Base-by-base conservation (phyloP, 805 yeast species). In the Pichia kluyveri region DNA sequence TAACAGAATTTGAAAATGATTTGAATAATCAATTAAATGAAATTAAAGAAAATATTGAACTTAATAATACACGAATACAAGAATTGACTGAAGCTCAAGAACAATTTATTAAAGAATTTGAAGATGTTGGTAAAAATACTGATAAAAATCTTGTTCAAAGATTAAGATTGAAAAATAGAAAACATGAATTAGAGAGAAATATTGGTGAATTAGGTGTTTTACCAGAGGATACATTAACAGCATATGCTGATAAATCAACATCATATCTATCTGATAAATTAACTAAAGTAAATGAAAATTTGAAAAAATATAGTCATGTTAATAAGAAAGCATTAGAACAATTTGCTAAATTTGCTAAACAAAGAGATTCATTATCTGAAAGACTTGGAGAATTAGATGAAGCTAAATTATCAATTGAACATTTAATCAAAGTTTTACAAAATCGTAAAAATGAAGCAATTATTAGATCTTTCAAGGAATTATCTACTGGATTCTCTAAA, bases 241-340 rank as follows among this genome's bases (percentile, higher is more conserved):
- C 66, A 1, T 77, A 71, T 56, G 73, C 71, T 36, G 61, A 66
- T 36, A 50, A 47, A 7, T 39, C 58, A 6, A 77, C 87, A 11
- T 79, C 77, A 38, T 70, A 73, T 8, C 63, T 90, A 32, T 63
- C 86, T 43, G 57, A 62, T 15, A 68, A 73, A 46, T 69, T 88
- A 51, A 80, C 77, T 45, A 65, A 65, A 28, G 75, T 79, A 8
- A 78, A 81, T 40, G 76, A 75, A 36, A 76, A 75, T 30, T 67
- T 91, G 38, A 75, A 78, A 41, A 72, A 77, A 55, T 83, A 77
- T 61, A 76, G 78, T 26, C 95, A 88, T 62, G 85, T 93, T 44
- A 91, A 91, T 67, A 85, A 84, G 61, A 86, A 88, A 59, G 96
- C 98, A 0, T 69, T 85, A 54, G 97, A 90, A 56, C 96, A 90